Evolutionary conservation across 352 stramenopile species (phyloP), one percentile per base, ranked within the genome.

Genomic region (Globisporangium uncinulatum): DNA sequence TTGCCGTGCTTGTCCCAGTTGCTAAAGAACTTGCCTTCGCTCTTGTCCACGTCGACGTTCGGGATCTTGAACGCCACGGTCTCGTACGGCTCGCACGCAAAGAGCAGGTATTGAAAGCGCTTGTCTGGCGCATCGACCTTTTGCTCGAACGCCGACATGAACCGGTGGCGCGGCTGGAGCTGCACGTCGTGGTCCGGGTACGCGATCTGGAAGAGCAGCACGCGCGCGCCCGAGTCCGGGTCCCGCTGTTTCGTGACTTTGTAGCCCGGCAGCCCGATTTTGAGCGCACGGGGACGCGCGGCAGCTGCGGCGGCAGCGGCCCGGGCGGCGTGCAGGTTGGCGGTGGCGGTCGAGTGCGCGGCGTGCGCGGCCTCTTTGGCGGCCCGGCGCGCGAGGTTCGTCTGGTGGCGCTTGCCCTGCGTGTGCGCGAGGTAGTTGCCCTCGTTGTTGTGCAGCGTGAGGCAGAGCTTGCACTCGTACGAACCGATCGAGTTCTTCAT

Each of bases 141-240:
- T 70, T 99, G 97, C 80, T 99, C 97, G 73, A 98, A 99, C n/a
- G 97, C 87, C 55, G 86, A 98, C 97, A 99, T 99, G 83, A 99
- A 99, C 39, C 97, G 84, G 73, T 99, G 96, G 11, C 97, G 83
- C 21, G 97, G 97, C 76, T 99, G 96, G 21, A 96, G 56, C 42
- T 92, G 86, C 20, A 86, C 63, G 21, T 97, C 92, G 47, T 98
- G 91, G 60, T 99, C 94, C 11, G 97, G 97, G 72, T 99, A 99
- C 62, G 94, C 81, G 47, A 99, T 77, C 70, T 98, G 88, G 74
- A 98, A 98, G 11, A 96, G 65, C 3, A 98, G 66, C 29, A 94
- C 89, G 21, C 87, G 71, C 19, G 93, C 89, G 14, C 79, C 82
- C 7, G 82, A 91, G 56, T 89, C 74, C 0, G 89, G 78, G 43